Percentiles rank a stretch among this genome's conserved stretches.
These are phyloP conservation scores for Backusella macrospora DNA, from an alignment of 192 early-diverging fungal genomes.

Conservation along the genomic window DNA sequence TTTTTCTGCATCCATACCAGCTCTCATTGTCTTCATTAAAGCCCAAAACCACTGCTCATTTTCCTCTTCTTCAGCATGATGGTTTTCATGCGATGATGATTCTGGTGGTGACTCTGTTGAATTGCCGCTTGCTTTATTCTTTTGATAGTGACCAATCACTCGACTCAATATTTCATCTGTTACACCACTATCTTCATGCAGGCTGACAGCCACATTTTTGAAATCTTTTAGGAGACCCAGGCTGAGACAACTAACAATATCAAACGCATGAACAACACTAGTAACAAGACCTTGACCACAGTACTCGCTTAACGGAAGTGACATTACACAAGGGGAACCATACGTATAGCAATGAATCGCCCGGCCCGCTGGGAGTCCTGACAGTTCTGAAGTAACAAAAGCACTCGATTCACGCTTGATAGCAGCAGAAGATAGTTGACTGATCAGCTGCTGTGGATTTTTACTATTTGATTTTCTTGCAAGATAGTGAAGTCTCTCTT, in stretches of 20 bases:
- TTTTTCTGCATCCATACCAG: slow-evolving; percentile 84
- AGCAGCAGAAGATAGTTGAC: slow-evolving; percentile 11
- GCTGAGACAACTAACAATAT: slow-evolving; percentile 76
- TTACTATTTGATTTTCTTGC: slow-evolving; percentile 8
- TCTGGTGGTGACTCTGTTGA: slow-evolving; percentile 19
- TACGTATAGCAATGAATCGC: slow-evolving; percentile 86
- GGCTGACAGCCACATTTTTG: slow-evolving; percentile 67
- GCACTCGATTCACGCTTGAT: slow-evolving; percentile 47
- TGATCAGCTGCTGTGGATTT: slow-evolving; percentile 7
- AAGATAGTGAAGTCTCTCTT: slow-evolving; percentile 34
- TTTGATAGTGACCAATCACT: slow-evolving; percentile 53
- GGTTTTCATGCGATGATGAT: slow-evolving; percentile 13
- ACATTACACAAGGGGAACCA: slow-evolving; percentile 80
- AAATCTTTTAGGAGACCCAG: slow-evolving; percentile 78
- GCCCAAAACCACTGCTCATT: slow-evolving; percentile 86
- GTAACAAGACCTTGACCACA: slow-evolving; percentile 73
- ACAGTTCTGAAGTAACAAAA: slow-evolving; percentile 65
- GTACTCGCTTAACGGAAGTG: slow-evolving; percentile 66
- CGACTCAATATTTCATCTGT: slow-evolving; percentile 68
- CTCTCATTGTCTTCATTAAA: slow-evolving; percentile 77
- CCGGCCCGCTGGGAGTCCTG: slow-evolving; percentile 69
- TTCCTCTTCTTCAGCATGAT: slow-evolving; percentile 31
- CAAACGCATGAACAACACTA: slow-evolving; percentile 76
- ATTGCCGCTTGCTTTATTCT: not conserved
- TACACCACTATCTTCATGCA: slow-evolving; percentile 61